Evolutionary conservation across 371 early-diverging fungal species (phyloP), one percentile per base, ranked within the genome.

Genomic region (Syncephalis plumigaleata): DNA sequence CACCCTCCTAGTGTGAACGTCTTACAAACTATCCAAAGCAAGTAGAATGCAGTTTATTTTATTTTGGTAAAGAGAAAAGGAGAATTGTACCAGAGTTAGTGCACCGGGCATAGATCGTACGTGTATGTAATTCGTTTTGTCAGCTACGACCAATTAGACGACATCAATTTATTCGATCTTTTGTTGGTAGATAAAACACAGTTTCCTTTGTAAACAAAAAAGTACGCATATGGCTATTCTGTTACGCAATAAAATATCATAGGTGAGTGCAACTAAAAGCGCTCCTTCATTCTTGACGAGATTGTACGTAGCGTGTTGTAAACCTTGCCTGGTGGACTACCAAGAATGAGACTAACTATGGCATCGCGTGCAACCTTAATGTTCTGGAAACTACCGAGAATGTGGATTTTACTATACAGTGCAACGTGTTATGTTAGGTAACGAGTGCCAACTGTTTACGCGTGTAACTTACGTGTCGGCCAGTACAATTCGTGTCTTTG

Each of bases 351-450:
- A 49, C 79, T 75, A 36, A 88, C 87, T 17, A 98, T 77, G 2
- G 98, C 97, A 66, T 98, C 94, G 45, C 87, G 75, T 16, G 99
- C 99, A 52, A 98, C 78, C 61, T 87, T 87, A 61, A 95, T 98
- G 60, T 95, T 96, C 64, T 92, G 91, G 61, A 83, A 89, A 20
- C 87, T 81, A 45, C 99, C 99, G 39, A 99, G 71, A 50, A 99
- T 84, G 60, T 93, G 92, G 48, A 99, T 87, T 68, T 88, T 91
- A 23, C 75, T 75, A 51, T 49, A 31, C 26, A 47, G 11, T 18
- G 24, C 17, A 36, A 47, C 36, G 21, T 46, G 49, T 11, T 36
- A 36, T 20, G 15, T 20, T 20, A 36, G 49, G 45, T n/a, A n/a
- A n/a, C 1, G 22, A 9, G 7, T 15, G 1, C 24, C 8, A 27